Base-by-base conservation (phyloP, 2,329 filamentous ascomycete genomes). In the Furcasterigmium sp. region DNA sequence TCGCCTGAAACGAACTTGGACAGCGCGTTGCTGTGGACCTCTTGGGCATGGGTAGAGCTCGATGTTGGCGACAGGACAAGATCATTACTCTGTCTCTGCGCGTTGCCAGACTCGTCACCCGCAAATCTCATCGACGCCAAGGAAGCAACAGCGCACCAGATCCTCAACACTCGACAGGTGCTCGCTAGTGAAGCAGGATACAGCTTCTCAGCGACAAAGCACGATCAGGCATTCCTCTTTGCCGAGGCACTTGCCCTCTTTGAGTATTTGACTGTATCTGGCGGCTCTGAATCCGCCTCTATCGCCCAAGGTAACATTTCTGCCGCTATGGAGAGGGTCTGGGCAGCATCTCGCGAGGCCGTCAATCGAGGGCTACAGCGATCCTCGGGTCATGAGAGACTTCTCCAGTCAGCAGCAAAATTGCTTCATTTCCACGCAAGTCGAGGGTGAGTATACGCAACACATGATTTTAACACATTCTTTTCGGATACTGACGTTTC, bases 11-110 rank as follows among this genome's bases (percentile, higher is more conserved):
- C 32, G 32, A 11, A 15, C 40, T 17, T 20, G 4, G 28, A 56
- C 5, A 55, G 54, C 14, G 55, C 59, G 46, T 51, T 72, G 2
- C 60, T 88, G 2, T 79, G 76, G 70, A 73, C 75, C 42, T 73
- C 75, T 3, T 86, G 82, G 76, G 69, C 82, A 1, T 90, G 84
- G 82, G 71, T 83, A 49, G 74, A 80, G n/a, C 63, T 93, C 4
- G 62, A 68, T 11, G 54, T 53, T 8, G 60, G 61, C 1, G 53
- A 66, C 17, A 60, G 60, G 9, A 34, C 51, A 0, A 43, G 55
- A 13, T 69, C 72, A 3, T 46, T 66, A 7, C 51, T 52, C 9
- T 62, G 64, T 6, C 55, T 79, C 8, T 69, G 73, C 50, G 60
- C 60, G 0, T 60, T 65, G 1, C 54, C 61, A 2, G 64, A 69